Conservation (phyloP, 345 rosid genomes). For the Cardiospermum halicacabum region DNA sequence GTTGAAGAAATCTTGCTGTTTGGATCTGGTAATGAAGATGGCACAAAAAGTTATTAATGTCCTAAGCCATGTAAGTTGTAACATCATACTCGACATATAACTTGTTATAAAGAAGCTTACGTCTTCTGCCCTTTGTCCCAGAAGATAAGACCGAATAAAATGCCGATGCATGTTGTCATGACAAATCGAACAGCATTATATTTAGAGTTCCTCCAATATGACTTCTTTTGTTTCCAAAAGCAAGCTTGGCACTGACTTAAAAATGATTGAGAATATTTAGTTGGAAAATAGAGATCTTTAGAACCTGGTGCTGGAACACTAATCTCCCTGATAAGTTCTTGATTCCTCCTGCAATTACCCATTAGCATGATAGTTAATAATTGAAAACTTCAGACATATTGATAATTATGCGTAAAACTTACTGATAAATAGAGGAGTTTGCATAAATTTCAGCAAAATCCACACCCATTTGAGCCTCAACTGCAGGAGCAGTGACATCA, state of each 20-base stretch:
- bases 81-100: neutral
- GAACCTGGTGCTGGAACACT: conserved; percentile 59
- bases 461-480: conserved; percentile 59
- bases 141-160: conserved; percentile 66
- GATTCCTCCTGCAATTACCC: conserved; percentile 49
- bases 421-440: conserved; percentile 67
- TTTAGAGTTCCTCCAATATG: conserved; percentile 77
- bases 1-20: conserved; percentile 55
- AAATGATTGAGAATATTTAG: conserved; percentile 64
- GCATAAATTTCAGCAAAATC: conserved; percentile 69
- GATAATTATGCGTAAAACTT: conserved; percentile 18
- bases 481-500: conserved; percentile 54
- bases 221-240: conserved; percentile 75
- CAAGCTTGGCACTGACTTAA: conserved; percentile 56
- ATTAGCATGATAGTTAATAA: neutral
- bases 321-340: conserved; percentile 53
- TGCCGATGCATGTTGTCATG: conserved; percentile 47
- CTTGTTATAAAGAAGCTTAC: conserved; percentile 29
- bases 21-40: conserved; percentile 30
- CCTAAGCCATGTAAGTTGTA: neutral
- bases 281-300: conserved; percentile 54
- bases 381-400: neutral
- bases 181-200: conserved; percentile 71
- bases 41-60: neutral
- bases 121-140: conserved; percentile 58